Conservation (phyloP, 2,329 filamentous ascomycete genomes). For the Parascedosporium putredinis region DNA sequence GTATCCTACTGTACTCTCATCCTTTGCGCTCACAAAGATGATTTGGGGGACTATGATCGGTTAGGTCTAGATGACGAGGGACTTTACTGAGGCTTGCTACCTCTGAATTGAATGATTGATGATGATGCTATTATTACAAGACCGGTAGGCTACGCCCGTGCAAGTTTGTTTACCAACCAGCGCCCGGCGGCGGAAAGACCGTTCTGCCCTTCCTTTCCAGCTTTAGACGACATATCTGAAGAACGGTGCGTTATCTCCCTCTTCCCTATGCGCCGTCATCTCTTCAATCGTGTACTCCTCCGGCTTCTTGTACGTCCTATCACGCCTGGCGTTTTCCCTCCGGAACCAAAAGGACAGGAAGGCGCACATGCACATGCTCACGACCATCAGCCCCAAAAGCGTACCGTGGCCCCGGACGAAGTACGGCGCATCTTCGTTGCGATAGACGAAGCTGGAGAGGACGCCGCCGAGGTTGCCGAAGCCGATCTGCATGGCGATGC, state of each 20-base stretch:
- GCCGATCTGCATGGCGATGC: conserved; percentile 45
- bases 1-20: no score
- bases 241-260: conserved; percentile 46
- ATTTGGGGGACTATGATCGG: no score
- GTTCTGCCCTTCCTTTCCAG: no score
- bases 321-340: conserved; percentile 44
- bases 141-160: not conserved
- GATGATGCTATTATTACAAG: not conserved
- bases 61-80: no score
- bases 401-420: conserved; percentile 53
- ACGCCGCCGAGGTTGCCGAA: conserved; percentile 49
- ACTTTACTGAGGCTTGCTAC: no score
- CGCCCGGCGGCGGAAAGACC: no score
- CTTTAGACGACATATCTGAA: conserved; percentile 41
- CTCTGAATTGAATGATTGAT: no score
- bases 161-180: no score
- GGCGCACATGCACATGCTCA: conserved; percentile 38
- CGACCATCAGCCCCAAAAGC: conserved; percentile 46
- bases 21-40: no score
- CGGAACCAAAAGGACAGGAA: conserved; percentile 49
- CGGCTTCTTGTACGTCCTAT: conserved; percentile 34
- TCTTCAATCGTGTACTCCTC: conserved; percentile 43
- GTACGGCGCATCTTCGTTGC: conserved; percentile 35
- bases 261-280: conserved; percentile 39
- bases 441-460: conserved; percentile 37